Percentiles rank a stretch among this genome's conserved stretches.
Evolutionary conservation across 768 basidiomycete genomes (phyloP).

Genomic region (Pleurotus cornucopiae): DNA sequence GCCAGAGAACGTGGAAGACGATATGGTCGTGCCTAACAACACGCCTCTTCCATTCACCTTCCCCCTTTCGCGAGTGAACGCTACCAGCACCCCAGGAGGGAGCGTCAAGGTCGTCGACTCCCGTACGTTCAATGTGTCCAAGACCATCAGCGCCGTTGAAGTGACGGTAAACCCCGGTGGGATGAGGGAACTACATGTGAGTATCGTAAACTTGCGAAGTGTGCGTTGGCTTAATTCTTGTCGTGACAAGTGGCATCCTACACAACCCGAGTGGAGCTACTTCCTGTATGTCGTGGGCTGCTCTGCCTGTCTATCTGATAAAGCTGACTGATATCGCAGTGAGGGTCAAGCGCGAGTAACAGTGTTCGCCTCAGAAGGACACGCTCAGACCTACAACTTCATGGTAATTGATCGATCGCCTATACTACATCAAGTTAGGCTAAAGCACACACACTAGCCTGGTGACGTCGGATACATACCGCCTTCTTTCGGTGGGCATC

Average conservation of each 20-base stretch:
- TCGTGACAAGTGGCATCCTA: conserved; percentile 59
- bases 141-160: conserved; percentile 53
- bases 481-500: conserved; percentile 26
- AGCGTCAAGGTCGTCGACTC: conserved; percentile 59
- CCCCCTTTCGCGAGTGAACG: conserved; percentile 41
- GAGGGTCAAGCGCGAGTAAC: conserved; percentile 53
- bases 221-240: too few relatives aligned
- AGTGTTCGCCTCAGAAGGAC: conserved; percentile 48
- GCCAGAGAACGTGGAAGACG: conserved; percentile 31
- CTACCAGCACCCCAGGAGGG: conserved; percentile 46
- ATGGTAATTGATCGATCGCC: conserved; percentile 25
- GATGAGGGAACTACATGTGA: conserved; percentile 57
- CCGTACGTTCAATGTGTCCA: conserved; percentile 45
- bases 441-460: conserved; percentile 16
- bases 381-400: conserved; percentile 58
- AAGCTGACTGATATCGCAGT: conserved; percentile 23
- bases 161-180: conserved; percentile 58
- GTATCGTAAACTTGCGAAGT: conserved; percentile 8
- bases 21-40: conserved; percentile 46
- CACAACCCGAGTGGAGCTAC: conserved; percentile 61
- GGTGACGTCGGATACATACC: conserved; percentile 38
- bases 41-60: conserved; percentile 52
- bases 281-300: conserved; percentile 38
- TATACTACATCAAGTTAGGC: too few relatives aligned
- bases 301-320: background rate